Evolutionary conservation across 306 rosid genomes (phyloP).

Genomic region (Canavalia ensiformis): DNA sequence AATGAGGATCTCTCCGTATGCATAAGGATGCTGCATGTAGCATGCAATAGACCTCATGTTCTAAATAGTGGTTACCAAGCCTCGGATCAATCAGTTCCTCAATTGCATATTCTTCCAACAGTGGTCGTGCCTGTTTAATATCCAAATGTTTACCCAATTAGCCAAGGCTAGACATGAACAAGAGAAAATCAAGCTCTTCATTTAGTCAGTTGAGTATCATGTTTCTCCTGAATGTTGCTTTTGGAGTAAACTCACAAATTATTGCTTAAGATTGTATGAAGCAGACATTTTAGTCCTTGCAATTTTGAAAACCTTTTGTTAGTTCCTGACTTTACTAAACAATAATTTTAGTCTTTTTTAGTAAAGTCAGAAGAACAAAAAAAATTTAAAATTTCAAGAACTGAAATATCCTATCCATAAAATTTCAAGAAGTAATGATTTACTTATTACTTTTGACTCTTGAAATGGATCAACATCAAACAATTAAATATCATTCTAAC

Average conservation of each 20-base stretch:
- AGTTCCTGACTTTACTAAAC: too few species aligned
- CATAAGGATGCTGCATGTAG: slow-evolving; percentile 91
- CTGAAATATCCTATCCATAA: too few species aligned
- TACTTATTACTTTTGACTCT: background rate
- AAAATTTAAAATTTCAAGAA: too few species aligned
- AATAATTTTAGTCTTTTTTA: too few species aligned
- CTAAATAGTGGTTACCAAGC: slow-evolving; percentile 71
- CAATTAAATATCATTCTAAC: slow-evolving; percentile 9
- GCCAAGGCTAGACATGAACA: background rate
- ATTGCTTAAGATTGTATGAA: too few species aligned
- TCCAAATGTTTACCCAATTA: slow-evolving; percentile 34
- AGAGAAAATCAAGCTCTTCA: slow-evolving; percentile 19
- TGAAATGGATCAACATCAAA: slow-evolving; percentile 29
- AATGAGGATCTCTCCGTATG: slow-evolving; percentile 90
- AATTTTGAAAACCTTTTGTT: too few species aligned
- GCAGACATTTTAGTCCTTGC: too few species aligned
- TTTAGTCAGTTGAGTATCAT: slow-evolving; percentile 16
- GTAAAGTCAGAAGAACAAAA: too few species aligned
- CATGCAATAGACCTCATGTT: slow-evolving; percentile 91
- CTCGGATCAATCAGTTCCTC: slow-evolving; percentile 93
- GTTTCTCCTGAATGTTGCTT: slow-evolving; percentile 31
- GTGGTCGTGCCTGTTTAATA: slow-evolving; percentile 82
- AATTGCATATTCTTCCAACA: slow-evolving; percentile 80
- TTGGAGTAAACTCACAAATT: background rate
- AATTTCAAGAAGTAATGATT: too few species aligned